Base-by-base conservation (phyloP, 1,139 yeast species). In the Candida frijolesensis region DNA sequence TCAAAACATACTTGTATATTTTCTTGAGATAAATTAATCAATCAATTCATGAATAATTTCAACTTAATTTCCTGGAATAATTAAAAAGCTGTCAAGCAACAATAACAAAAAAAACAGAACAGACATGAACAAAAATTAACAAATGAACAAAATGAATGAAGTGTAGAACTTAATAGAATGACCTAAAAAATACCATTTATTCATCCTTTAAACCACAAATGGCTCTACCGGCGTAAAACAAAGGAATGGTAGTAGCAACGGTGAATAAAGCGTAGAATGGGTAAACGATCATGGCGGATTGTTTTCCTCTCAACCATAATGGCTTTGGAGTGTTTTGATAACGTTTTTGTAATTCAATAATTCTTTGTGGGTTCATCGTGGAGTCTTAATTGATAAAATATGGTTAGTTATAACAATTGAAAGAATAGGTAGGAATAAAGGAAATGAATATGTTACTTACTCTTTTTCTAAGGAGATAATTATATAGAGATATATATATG, bases 261-360 rank as follows among this genome's bases (percentile, higher is more conserved):
- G 92, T 78, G 77, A 91, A 88, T 60, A 89, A 78, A 60, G 91
- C 95, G 79, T 84, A 89, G 83, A 87, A 92, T 70, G 97, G 97
- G 76, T 87, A 89, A 62, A 91, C 82, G 70, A 87, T 75, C 66
- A 82, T 75, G 76, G 89, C 89, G 60, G 97, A 84, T 75, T 92
- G 85, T 59, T 76, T 69, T 45, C 80, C 80, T 80, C 86, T 84
- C 79, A 84, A 76, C 90, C 89, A 87, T 69, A 87, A 79, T 65
- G 85, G 87, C 74, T 85, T 83, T 66, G 79, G 73, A 58, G 92
- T 80, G 61, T 74, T 67, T 76, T 87, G 95, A 80, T 84, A 87
- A 61, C 81, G 74, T 74, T 80, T 86, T 79, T 87, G 95, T 70
- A 85, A 76, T 67, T 84, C 82, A 62, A 87, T 85, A 67, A 87